These are phyloP conservation scores for Candida sithepensis DNA, from an alignment of 805 yeast genomes.

Conservation along the genomic window DNA sequence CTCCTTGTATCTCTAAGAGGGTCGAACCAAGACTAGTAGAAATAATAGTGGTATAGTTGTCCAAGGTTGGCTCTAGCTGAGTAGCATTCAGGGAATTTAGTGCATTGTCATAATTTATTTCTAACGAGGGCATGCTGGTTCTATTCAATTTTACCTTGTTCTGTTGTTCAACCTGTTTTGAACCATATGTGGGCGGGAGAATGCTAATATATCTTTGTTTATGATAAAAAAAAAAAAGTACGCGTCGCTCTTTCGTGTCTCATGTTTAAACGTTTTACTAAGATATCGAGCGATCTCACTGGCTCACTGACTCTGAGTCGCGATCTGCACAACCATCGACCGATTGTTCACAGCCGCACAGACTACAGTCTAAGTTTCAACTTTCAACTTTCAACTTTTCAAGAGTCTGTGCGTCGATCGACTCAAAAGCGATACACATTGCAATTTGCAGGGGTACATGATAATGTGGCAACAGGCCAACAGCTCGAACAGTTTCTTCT, in stretches of 20 bases:
- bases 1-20: slow-evolving; percentile 72
- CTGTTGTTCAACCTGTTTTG: too few species aligned
- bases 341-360: too few species aligned
- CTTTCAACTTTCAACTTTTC: background rate
- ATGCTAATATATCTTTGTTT: too few species aligned
- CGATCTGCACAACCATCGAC: too few species aligned
- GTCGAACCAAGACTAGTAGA: slow-evolving; percentile 57
- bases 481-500: background rate
- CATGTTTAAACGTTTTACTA: too few species aligned
- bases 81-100: slow-evolving; percentile 6
- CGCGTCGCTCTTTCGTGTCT: too few species aligned
- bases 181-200: too few species aligned
- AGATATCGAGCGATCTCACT: too few species aligned
- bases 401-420: background rate
- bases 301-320: too few species aligned
- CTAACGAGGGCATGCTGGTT: slow-evolving; percentile 22
- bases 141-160: background rate
- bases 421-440: background rate
- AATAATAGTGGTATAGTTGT: slow-evolving; percentile 27
- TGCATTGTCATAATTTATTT: slow-evolving; percentile 17
- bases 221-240: too few species aligned
- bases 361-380: too few species aligned
- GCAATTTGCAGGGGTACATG: background rate
- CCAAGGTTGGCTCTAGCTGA: background rate
- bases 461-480: background rate